Evolutionary conservation across 106 monocot species (phyloP).

Genomic region (Dendrobium nobile): DNA sequence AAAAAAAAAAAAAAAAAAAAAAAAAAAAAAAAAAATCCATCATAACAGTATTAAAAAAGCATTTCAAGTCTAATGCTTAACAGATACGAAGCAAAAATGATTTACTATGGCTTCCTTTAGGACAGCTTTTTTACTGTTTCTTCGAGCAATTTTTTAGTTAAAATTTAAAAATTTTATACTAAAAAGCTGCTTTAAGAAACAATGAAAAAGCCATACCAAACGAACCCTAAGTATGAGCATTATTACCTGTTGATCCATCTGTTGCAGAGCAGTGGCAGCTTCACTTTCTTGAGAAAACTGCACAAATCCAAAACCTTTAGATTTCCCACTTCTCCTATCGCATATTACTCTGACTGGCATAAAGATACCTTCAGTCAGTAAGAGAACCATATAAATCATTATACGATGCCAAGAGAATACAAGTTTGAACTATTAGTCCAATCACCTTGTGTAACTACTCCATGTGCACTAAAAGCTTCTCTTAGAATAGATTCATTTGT

Average conservation of each 20-base stretch:
- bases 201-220: no score
- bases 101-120: no score
- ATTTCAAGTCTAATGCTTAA: neutral
- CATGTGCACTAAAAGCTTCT: conserved; percentile 43
- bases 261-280: conserved; percentile 31
- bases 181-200: no score
- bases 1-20: neutral
- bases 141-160: no score
- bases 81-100: neutral
- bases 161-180: no score
- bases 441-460: conserved; percentile 45
- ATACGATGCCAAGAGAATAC: neutral
- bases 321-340: conserved; percentile 47
- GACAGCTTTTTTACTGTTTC: no score
- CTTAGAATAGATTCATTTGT: conserved; percentile 57
- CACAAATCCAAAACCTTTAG: conserved; percentile 70
- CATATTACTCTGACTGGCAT: conserved; percentile 55
- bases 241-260: conserved; percentile 51
- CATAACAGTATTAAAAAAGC: neutral
- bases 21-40: neutral
- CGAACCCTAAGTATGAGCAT: no score
- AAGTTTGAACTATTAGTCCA: neutral
- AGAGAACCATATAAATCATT: neutral
- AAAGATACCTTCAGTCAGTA: neutral
- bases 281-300: conserved; percentile 37